phyloP scores from a whole-genome alignment of 1,139 yeast genomes.

The Neolecta irregularis region DNA sequence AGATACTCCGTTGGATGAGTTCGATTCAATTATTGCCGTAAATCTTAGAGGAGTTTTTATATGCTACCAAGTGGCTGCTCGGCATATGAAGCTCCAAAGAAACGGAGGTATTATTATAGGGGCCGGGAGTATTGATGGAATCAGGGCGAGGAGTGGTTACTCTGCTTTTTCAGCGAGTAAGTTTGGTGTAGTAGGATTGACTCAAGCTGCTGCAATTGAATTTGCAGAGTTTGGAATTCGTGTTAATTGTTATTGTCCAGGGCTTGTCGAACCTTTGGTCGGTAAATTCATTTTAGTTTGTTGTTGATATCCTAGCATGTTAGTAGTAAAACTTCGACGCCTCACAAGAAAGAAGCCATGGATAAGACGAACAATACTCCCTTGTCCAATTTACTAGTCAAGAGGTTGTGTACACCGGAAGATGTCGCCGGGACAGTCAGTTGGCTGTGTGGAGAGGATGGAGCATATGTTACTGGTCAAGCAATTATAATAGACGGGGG shows the following conservation, averaged over 20 bases:
- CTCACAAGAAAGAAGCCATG: no score
- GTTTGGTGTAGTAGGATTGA: conserved; percentile 23
- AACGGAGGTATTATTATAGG: conserved; percentile 20
- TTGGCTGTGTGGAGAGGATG: not conserved
- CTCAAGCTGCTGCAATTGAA: conserved; percentile 24
- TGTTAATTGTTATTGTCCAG: conserved; percentile 23
- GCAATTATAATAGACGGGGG: conserved; percentile 3
- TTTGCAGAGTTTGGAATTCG: conserved; percentile 20
- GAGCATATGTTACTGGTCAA: conserved; percentile 1
- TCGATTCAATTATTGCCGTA: conserved; percentile 17
- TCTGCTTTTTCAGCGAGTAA: conserved; percentile 22
- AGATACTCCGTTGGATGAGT: conserved; percentile 20
- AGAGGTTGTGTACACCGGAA: not conserved
- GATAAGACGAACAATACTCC: no score
- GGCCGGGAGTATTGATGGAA: conserved; percentile 22
- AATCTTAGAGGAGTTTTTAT: conserved; percentile 23
- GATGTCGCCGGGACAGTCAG: conserved; percentile 1
- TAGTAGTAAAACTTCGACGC: no score
- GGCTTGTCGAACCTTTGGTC: conserved; percentile 23
- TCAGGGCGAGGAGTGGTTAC: conserved; percentile 17
- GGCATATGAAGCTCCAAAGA: conserved; percentile 17
- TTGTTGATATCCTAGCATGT: no score
- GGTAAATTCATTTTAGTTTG: no score
- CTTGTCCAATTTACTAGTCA: no score
- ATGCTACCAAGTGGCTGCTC: conserved; percentile 25